Percentiles rank a stretch among this genome's conserved stretches.
Evolutionary conservation across 768 basidiomycete genomes (phyloP).

Genomic region (Termitomyces sp.): DNA sequence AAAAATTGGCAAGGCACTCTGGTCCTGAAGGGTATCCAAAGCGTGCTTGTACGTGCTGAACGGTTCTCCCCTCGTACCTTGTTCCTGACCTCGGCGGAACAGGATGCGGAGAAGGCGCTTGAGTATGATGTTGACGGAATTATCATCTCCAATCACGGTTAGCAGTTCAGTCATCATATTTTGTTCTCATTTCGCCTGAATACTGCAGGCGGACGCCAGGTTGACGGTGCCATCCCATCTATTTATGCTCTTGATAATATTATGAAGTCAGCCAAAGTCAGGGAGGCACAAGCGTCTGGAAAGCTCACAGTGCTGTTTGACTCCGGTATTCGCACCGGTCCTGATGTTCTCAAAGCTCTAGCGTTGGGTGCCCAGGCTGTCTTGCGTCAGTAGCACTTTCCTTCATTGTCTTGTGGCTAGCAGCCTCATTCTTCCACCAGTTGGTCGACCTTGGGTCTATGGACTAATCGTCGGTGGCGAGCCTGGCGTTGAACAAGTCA

Average conservation of each 20-base stretch:
- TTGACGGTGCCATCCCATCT: conserved; percentile 76
- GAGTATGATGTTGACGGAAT: conserved; percentile 66
- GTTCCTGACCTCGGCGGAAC: not conserved
- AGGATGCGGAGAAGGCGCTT: conserved; percentile 68
- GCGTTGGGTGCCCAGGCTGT: conserved; percentile 84
- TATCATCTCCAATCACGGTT: conserved; percentile 78
- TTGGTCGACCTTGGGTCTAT: conserved; percentile 73
- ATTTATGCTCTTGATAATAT: conserved; percentile 68
- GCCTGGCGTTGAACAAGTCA: conserved; percentile 69
- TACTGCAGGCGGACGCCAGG: conserved; percentile 57
- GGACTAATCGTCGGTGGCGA: conserved; percentile 68
- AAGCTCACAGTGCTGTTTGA: conserved; percentile 69
- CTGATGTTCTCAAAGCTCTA: conserved; percentile 80
- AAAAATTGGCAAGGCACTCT: conserved; percentile 77
- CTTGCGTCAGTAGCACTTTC: conserved; percentile 42
- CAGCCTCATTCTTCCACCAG: conserved; percentile 24
- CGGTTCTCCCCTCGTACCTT: not conserved
- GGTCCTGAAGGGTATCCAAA: conserved; percentile 74
- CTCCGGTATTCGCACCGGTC: conserved; percentile 79
- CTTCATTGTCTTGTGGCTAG: not conserved
- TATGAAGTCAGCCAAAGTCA: conserved; percentile 54
- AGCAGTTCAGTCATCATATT: conserved; percentile 5
- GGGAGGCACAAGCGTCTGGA: conserved; percentile 51
- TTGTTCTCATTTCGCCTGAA: not conserved
- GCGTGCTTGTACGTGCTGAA: conserved; percentile 38